Percentiles rank a stretch among this genome's conserved stretches.
Evolutionary conservation across 805 yeast genomes (phyloP).

Genomic region (Groenewaldozyma tartarivorans): DNA sequence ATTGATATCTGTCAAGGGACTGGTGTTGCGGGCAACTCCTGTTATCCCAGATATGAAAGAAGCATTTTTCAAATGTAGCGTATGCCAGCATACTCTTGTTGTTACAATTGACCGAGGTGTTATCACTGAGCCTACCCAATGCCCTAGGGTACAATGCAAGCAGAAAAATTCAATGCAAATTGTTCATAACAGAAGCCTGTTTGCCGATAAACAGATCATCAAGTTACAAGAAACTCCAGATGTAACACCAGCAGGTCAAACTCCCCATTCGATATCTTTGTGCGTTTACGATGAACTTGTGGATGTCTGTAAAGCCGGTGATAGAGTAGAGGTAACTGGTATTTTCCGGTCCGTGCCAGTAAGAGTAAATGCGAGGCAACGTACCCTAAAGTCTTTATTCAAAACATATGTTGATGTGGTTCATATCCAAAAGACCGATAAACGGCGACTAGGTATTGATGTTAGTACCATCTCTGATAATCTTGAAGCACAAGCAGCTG

Average conservation of each 20-base stretch:
- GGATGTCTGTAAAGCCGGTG: slow-evolving; percentile 93
- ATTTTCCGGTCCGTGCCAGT: slow-evolving; percentile 90
- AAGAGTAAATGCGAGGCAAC: slow-evolving; percentile 72
- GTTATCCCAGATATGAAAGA: slow-evolving; percentile 96
- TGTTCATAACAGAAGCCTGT: slow-evolving; percentile 83
- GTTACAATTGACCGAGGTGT: slow-evolving; percentile 93
- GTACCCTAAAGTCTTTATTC: slow-evolving; percentile 74
- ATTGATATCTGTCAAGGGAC: slow-evolving; percentile 81
- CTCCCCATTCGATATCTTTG: slow-evolving; percentile 90
- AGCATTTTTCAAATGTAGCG: slow-evolving; percentile 90
- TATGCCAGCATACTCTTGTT: slow-evolving; percentile 85
- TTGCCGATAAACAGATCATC: slow-evolving; percentile 92
- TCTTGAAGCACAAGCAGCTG: slow-evolving; percentile 20
- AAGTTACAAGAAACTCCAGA: slow-evolving; percentile 95
- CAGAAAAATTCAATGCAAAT: slow-evolving; percentile 80
- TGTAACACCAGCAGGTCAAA: slow-evolving; percentile 94
- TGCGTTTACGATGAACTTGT: slow-evolving; percentile 95
- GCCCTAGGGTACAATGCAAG: slow-evolving; percentile 84
- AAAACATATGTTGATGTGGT: slow-evolving; percentile 93
- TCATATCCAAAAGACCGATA: slow-evolving; percentile 80
- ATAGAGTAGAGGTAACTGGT: slow-evolving; percentile 90
- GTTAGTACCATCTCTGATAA: slow-evolving; percentile 39
- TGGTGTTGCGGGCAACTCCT: slow-evolving; percentile 79
- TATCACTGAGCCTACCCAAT: slow-evolving; percentile 83
- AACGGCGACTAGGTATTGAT: slow-evolving; percentile 72